Evolutionary conservation across 2,329 filamentous ascomycete species (phyloP), one percentile per base, ranked within the genome.

Genomic region (Colletotrichum liriopes): DNA sequence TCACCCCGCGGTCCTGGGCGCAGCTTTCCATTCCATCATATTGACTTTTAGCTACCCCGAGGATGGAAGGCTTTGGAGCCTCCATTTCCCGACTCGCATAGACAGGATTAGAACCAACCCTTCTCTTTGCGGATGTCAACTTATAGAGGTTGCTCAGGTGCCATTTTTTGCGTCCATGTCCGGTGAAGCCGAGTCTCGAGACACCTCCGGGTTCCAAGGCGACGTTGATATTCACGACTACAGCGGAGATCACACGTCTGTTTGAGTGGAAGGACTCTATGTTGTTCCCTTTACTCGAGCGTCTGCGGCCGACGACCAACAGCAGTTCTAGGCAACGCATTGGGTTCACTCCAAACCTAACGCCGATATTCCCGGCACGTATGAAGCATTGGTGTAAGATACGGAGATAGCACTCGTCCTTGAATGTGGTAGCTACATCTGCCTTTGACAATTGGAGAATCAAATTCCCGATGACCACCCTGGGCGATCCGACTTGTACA

Each of bases 1-100:
- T 11, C 82, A 84, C 51, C 82, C 82, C 0, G 78, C 73, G 0
- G 69, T 76, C 1, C 73, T 84, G 0, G 82, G 84, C 58, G 75
- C 76, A 0, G 78, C 79, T 1, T 78, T 84, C 62, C 83, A 84
- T 62, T 68, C 77, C 2, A 67, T 78, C 32, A 75, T 83, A 5
- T 69, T 78, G 2, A 80, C 81, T 1, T 78, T 76, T 55, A 76
- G 77, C 32, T 78, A 74, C 41, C 82, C 82, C 0, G 76, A 76
- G 1, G 79, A 82, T 52, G 80, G 77, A 1, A 73, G 75, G 9
- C 74, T 84, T 6, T 79, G 78, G 75, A 68, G 77, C 0, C 68
- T 80, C 5, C 77, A 80, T 51, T 70, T 83, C 2, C 81, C 81
- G 1, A 78, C 75, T 0, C 64, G 51, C 5, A 78, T 82, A 20